Conservation (phyloP, 2,329 filamentous ascomycete genomes). For the Tolypocladium ophioglossoides region DNA sequence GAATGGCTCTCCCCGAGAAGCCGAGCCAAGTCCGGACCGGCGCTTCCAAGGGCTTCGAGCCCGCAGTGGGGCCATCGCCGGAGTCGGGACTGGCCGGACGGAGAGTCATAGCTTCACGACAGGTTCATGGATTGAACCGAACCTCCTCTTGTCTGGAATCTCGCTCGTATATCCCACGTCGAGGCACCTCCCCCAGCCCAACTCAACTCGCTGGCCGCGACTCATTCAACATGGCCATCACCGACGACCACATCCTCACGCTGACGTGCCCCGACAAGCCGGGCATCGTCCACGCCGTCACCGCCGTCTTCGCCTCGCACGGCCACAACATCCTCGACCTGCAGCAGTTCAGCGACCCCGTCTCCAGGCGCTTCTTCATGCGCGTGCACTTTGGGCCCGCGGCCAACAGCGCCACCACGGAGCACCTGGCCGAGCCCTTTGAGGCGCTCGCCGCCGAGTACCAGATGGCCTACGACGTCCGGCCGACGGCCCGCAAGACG, state of each 20-base stretch:
- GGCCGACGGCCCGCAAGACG: slow-evolving; percentile 57
- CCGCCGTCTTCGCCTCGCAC: slow-evolving; percentile 62
- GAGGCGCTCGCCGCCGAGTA: slow-evolving; percentile 50
- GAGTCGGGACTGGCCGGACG: neutral
- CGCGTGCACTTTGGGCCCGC: slow-evolving; percentile 68
- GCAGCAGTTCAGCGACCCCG: slow-evolving; percentile 73
- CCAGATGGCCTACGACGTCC: slow-evolving; percentile 61
- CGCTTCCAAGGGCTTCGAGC: neutral
- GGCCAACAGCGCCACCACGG: slow-evolving; percentile 32
- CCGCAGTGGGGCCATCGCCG: neutral
- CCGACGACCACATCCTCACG: slow-evolving; percentile 60
- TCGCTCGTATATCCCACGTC: neutral
- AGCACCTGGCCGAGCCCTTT: slow-evolving; percentile 45
- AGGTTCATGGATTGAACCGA: neutral
- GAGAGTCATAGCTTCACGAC: neutral
- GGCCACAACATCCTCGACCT: slow-evolving; percentile 75
- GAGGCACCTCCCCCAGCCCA: too few species aligned
- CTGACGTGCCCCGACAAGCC: slow-evolving; percentile 77
- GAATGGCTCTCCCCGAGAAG: neutral
- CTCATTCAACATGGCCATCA: slow-evolving; percentile 17
- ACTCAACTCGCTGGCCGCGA: too few species aligned
- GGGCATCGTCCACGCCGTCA: slow-evolving; percentile 78
- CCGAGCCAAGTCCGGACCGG: slow-evolving; percentile 1
- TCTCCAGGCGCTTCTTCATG: slow-evolving; percentile 75
- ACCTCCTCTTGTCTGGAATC: neutral